Conservation (phyloP, 306 rosid genomes). For the Crotalaria pallida region DNA sequence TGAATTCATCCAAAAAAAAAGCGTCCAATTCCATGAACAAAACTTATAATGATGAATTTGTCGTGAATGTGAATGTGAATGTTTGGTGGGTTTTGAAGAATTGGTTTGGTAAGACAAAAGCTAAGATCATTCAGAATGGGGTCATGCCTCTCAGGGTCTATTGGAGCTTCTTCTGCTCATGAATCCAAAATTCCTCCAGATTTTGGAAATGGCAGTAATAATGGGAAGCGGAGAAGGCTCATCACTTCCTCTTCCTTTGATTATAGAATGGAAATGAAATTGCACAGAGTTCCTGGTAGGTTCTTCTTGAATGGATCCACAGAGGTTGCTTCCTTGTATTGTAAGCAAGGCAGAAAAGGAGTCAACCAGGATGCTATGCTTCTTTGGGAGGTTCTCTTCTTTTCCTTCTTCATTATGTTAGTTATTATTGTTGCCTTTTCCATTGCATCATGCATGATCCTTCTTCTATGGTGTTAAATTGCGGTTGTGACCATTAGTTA, state of each 20-base stretch:
- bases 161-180: background rate
- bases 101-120: background rate
- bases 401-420: background rate
- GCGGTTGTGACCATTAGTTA: too few relatives aligned
- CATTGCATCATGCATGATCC: background rate
- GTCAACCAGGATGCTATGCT: conserved; percentile 85
- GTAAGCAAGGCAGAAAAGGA: conserved; percentile 68
- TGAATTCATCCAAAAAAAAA: too few relatives aligned
- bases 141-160: conserved; percentile 39
- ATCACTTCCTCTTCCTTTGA: background rate
- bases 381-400: conserved; percentile 74
- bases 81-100: background rate
- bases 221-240: conserved; percentile 27
- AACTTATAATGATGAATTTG: too few relatives aligned
- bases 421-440: background rate
- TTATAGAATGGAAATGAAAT: conserved; percentile 30
- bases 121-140: conserved; percentile 27
- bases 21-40: background rate
- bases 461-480: background rate
- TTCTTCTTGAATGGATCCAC: conserved; percentile 60
- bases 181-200: conserved; percentile 9
- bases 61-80: background rate
- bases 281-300: conserved; percentile 61
- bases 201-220: background rate
- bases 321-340: conserved; percentile 49